Percentiles rank a stretch among this genome's conserved stretches.
phyloP scores from a whole-genome alignment of 768 basidiomycete species.

The Russula virescens region DNA sequence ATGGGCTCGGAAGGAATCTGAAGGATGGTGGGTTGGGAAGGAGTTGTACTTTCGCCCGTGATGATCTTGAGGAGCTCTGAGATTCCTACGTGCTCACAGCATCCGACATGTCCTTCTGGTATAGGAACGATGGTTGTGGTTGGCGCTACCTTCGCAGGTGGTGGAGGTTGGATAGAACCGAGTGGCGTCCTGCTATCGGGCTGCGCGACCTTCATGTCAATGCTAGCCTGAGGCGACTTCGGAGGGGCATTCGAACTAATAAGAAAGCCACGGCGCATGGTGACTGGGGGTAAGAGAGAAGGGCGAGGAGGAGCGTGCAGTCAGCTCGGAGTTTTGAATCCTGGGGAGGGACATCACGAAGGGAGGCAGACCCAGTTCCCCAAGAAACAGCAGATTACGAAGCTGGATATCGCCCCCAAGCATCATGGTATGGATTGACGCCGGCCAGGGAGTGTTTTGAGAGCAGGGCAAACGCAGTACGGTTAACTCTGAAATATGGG shows the following conservation, averaged over 20 bases:
- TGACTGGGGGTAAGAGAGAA: not conserved
- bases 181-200: not conserved
- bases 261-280: constrained; percentile 15
- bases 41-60: not conserved
- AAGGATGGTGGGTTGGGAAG: constrained; percentile 3
- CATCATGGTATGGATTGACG: not conserved
- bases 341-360: not conserved
- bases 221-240: not conserved
- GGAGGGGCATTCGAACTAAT: not conserved
- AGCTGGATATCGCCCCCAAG: not conserved
- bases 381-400: not conserved
- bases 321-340: constrained; percentile 10
- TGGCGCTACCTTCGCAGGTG: not conserved
- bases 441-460: not conserved
- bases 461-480: not conserved
- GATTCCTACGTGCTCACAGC: constrained; percentile 15
- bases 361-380: not conserved
- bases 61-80: constrained; percentile 13
- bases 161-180: not conserved
- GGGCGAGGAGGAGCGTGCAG: not conserved
- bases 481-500: too few relatives aligned
- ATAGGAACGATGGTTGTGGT: not conserved
- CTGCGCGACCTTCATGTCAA: not conserved
- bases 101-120: constrained; percentile 12
- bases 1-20: not conserved